Conservation (phyloP, 768 basidiomycete genomes). For the Chalciporus pseudorubinellus region DNA sequence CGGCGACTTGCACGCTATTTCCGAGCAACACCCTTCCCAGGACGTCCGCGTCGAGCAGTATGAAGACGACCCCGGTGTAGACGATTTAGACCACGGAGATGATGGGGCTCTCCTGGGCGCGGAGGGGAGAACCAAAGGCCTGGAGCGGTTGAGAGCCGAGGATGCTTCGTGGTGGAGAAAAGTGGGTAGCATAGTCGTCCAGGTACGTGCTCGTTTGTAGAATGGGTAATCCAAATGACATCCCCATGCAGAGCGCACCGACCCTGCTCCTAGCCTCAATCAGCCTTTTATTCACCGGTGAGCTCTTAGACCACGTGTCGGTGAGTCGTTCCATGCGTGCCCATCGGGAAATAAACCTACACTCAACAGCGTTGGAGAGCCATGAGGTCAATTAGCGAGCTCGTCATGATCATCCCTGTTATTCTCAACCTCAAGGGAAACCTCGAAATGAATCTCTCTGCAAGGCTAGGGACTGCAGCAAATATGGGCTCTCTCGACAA, state of each 20-base stretch:
- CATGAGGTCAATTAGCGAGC: constrained; percentile 87
- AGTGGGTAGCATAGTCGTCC: constrained; percentile 61
- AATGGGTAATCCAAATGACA: constrained; percentile 1
- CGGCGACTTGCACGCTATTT: constrained; percentile 27
- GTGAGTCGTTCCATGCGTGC: constrained; percentile 42
- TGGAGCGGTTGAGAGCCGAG: constrained; percentile 18
- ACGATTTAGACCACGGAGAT: constrained; percentile 33
- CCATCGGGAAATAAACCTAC: constrained; percentile 4
- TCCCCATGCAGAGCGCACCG: constrained; percentile 66
- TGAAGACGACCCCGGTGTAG: constrained; percentile 32
- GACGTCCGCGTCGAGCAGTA: constrained; percentile 18
- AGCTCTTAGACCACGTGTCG: constrained; percentile 83
- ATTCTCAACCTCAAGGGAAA: constrained; percentile 97
- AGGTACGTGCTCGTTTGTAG: constrained; percentile 45
- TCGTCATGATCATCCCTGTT: constrained; percentile 95
- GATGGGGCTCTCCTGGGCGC: constrained; percentile 49
- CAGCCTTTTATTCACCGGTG: constrained; percentile 87
- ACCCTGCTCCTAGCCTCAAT: constrained; percentile 81
- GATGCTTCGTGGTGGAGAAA: constrained; percentile 47
- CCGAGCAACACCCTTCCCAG: constrained; percentile 21
- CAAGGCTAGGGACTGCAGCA: constrained; percentile 90
- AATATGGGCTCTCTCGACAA: constrained; percentile 92
- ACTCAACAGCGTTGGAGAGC: constrained; percentile 76
- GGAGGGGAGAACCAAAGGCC: constrained; percentile 27
- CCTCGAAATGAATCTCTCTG: constrained; percentile 97